Base-by-base conservation (phyloP, 2,329 filamentous ascomycete genomes). In the Apiospora pterosperma region DNA sequence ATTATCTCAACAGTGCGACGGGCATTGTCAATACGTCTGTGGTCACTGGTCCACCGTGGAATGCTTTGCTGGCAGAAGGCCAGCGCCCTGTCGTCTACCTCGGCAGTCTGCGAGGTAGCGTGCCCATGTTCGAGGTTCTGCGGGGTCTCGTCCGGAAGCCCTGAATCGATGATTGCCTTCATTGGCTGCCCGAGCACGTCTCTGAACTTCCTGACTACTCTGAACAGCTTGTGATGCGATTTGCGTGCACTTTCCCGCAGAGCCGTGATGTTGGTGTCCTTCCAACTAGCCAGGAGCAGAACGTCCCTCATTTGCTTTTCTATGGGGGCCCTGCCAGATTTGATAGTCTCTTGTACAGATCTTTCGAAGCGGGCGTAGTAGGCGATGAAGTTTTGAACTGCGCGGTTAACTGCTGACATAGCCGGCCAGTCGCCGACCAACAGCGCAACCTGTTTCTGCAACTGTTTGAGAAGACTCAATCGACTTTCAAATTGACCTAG, bases 201-300 rank as follows among this genome's bases (percentile, higher is more conserved):
- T 48, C 96, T 88, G 78, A 97, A 99, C 78, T 97, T 98, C 63
- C 92, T 87, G 55, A 99, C 91, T 39, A 97, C 83, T 70, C 92
- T 92, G 80, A 97, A 97, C 2, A 99, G 85, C 77, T 97, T 97
- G 72, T 91, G 88, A 74, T 99, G 96, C 23, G 94, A 97, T 66
- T 90, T 90, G 71, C 91, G 90, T 1, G 96, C 93, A 76, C 95
- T 98, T 73, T 97, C 93, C 69, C 90, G 88, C 19, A 99, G 81
- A 1, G 93, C 92, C 59, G 90, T 90, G 67, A 99, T 96, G 72
- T 98, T 99, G 25, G 92, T 97, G 71, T 99, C 96, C 76, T 97
- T 97, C 96, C 96, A 99, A 76, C 93, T 97, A 8, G 94, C 93
- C 71, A 99, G 82, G 62, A 97, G 88, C 19, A 99, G 85, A n/a